These are phyloP conservation scores for Hamamelis virginiana DNA, from an alignment of 164 flowering plant species.

Conservation along the genomic window DNA sequence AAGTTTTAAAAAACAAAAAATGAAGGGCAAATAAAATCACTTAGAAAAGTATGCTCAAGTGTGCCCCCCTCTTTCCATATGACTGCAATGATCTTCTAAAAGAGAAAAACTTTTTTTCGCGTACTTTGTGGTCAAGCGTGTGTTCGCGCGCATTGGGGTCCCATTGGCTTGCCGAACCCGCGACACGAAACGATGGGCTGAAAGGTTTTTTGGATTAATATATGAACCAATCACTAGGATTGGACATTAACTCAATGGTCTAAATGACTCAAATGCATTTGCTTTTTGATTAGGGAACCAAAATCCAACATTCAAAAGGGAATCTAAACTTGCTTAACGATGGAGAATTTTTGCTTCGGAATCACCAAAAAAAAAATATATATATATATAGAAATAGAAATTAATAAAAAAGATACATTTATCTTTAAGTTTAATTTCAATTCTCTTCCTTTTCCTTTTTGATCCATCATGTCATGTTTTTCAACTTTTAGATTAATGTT, in stretches of 20 bases:
- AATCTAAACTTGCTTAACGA: constrained; percentile 24
- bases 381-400: neutral
- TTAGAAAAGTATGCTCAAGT: constrained; percentile 7
- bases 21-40: constrained; percentile 3
- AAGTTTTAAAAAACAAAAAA: constrained; percentile 19
- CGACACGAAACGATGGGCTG: constrained; percentile 73
- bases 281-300: constrained; percentile 23
- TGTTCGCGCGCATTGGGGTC: constrained; percentile 30
- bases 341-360: constrained; percentile 16
- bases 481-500: constrained; percentile 33
- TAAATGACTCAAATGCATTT: constrained; percentile 16
- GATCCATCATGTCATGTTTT: constrained; percentile 22
- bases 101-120: constrained; percentile 34
- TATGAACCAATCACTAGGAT: constrained; percentile 26
- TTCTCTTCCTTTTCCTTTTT: neutral
- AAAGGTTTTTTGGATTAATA: constrained; percentile 46
- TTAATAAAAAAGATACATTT: neutral
- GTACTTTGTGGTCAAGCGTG: constrained; percentile 55
- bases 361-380: constrained; percentile 3
- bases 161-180: constrained; percentile 39
- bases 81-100: constrained; percentile 55
- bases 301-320: constrained; percentile 10
- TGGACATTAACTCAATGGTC: constrained; percentile 32
- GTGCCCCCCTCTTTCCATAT: constrained; percentile 33
- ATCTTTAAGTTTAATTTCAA: neutral